Base-by-base conservation (phyloP, 2,329 filamentous ascomycete genomes). In the Shiraia bambusicola region DNA sequence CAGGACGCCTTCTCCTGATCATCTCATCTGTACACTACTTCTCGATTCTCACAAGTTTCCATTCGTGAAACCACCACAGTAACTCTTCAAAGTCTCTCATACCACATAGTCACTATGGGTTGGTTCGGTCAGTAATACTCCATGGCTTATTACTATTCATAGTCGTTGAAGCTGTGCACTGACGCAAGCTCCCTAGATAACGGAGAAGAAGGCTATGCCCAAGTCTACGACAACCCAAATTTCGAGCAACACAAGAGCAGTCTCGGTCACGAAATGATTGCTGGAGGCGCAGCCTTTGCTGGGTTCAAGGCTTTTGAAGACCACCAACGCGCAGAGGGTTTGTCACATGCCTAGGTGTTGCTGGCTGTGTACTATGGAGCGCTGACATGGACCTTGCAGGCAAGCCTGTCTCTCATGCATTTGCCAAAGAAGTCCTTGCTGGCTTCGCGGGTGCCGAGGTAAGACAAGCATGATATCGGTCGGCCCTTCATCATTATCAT, bases 221-320 rank as follows among this genome's bases (percentile, higher is more conserved):
- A 78, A 66, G 76, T 80, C 54, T 79, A 81, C 67, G 67, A 74
- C 45, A 66, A 72, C 37, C 63, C 72, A 47, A 63, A 69, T 42
- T 66, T 67, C 33, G 62, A 67, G 29, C 59, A 76, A 45, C 76
- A 87, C 72, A 72, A 87, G 70, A 75, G 78, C 57, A 79, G 79
- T 63, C 72, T 87, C 61, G 79, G 79, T 55, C 87, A 92, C 71
- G 87, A 93, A 73, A 63, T 88, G 34, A 66, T 91, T 41, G 87
- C 83, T 52, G 86, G 86, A 49, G 88, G 82, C 43, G 87, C 87
- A 43, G 82, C 84, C 49, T 92, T 92, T 65, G 84, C 81, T 51
- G 88, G 83, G 58, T 86, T 92, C 79, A 89, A 89, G 76, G 74
- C 83, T 15, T 91, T 83, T 59, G 87, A 91, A 72, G 83, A 90